Percentiles rank a stretch among this genome's conserved stretches.
phyloP scores from a whole-genome alignment of 2,329 filamentous ascomycete species.

The Penicillium concentricum region DNA sequence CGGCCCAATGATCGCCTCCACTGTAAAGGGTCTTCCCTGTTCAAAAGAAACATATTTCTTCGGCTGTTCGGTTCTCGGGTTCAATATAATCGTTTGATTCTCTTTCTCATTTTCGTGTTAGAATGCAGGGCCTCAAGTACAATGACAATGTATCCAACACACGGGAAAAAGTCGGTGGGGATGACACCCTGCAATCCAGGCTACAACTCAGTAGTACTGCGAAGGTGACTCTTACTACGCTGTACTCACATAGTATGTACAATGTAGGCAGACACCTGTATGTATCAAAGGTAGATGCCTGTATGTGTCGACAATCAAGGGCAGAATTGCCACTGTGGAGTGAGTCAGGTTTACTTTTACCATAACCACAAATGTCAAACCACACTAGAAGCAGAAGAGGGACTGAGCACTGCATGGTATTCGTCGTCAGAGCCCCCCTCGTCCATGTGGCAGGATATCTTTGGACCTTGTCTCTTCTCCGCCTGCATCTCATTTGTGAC shows the following conservation, averaged over 20 bases:
- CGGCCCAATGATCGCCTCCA: conserved; percentile 26
- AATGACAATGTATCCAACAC: conserved; percentile 23
- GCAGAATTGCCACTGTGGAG: conserved; percentile 12
- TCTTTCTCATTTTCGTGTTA: not conserved
- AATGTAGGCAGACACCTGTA: not conserved
- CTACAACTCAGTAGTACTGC: not conserved
- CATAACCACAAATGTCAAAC: conserved; percentile 5
- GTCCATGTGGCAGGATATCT: conserved; percentile 20
- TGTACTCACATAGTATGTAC: not conserved
- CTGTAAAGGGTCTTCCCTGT: conserved; percentile 7
- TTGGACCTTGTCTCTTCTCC: conserved; percentile 15
- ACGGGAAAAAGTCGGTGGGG: conserved; percentile 23
- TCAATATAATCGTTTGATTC: not conserved
- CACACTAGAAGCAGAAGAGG: conserved; percentile 5
- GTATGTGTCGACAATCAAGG: not conserved
- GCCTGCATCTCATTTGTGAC: conserved; percentile 2
- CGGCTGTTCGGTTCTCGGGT: not conserved
- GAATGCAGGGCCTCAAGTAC: conserved; percentile 2
- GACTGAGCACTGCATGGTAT: conserved; percentile 12
- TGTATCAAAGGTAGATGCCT: not conserved
- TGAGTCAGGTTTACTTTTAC: not conserved
- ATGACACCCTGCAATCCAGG: conserved; percentile 8
- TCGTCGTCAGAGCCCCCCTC: not conserved
- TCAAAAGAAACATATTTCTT: not conserved
- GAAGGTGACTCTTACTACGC: not conserved